Percentiles rank a stretch among this genome's conserved stretches.
These are phyloP conservation scores for Oxytropis ochrocephala DNA, from an alignment of 306 rosid genomes.

Conservation along the genomic window DNA sequence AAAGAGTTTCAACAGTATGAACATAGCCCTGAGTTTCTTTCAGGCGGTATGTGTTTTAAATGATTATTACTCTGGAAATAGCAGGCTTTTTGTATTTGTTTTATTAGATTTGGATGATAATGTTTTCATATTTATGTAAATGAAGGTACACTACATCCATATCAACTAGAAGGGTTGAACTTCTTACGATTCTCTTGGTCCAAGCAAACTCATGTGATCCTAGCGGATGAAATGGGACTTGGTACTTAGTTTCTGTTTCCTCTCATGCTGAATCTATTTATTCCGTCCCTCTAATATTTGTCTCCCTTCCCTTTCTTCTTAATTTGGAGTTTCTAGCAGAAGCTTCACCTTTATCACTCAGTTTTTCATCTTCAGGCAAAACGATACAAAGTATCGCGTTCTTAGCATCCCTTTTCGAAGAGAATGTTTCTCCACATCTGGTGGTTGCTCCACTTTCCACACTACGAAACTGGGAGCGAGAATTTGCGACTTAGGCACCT, in stretches of 20 bases:
- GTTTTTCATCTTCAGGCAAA: conserved; percentile 58
- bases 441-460: conserved; percentile 99
- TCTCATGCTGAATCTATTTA: conserved; percentile 14
- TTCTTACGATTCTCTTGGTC: conserved; percentile 95
- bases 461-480: conserved; percentile 94
- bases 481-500: conserved; percentile 98
- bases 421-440: conserved; percentile 69
- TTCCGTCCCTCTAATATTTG: background rate
- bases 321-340: conserved; percentile 7
- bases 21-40: conserved; percentile 73
- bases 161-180: conserved; percentile 98
- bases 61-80: conserved; percentile 8
- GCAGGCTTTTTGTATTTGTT: background rate
- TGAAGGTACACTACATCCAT: conserved; percentile 85
- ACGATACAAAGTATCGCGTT: conserved; percentile 97
- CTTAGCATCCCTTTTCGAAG: conserved; percentile 81
- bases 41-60: conserved; percentile 53
- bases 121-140: conserved; percentile 26
- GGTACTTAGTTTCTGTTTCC: conserved; percentile 46
- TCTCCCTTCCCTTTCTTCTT: background rate
- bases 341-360: conserved; percentile 5
- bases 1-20: conserved; percentile 90
- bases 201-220: conserved; percentile 95
- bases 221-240: conserved; percentile 99
- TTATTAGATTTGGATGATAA: conserved; percentile 16